phyloP scores from a whole-genome alignment of 202 grass and related monocot genomes.

The Setaria italica region DNA sequence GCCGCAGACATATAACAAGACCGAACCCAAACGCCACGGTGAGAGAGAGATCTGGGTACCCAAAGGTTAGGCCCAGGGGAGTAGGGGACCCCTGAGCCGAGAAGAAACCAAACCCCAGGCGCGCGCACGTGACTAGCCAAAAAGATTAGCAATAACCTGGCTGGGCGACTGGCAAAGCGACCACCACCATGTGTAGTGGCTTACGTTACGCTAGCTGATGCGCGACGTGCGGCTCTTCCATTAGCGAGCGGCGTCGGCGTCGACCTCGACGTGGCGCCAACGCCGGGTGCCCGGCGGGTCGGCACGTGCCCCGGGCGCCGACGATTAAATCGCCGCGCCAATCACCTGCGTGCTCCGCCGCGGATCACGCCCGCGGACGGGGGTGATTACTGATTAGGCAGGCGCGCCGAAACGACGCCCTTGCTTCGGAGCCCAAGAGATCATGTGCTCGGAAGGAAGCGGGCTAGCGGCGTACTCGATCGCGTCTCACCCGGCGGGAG shows the following conservation, averaged over 20 bases:
- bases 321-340: neutral
- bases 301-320: neutral
- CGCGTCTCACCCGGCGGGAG: no score
- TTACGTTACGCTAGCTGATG: neutral
- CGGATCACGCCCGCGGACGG: neutral
- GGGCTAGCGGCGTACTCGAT: no score
- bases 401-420: neutral
- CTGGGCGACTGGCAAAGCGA: no score
- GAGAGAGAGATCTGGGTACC: no score
- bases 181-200: neutral
- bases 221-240: neutral
- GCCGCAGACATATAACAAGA: no score
- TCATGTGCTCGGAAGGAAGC: no score
- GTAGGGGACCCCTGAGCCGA: neutral
- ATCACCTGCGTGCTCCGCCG: neutral
- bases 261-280: neutral
- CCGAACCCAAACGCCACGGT: no score
- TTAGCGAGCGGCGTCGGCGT: neutral
- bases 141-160: neutral
- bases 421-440: no score
- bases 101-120: no score
- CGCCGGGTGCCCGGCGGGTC: neutral
- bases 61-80: neutral
- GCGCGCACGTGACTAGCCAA: neutral
- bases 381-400: neutral